Evolutionary conservation across 331 rosid genomes (phyloP).

Genomic region (Quercus tomentella): DNA sequence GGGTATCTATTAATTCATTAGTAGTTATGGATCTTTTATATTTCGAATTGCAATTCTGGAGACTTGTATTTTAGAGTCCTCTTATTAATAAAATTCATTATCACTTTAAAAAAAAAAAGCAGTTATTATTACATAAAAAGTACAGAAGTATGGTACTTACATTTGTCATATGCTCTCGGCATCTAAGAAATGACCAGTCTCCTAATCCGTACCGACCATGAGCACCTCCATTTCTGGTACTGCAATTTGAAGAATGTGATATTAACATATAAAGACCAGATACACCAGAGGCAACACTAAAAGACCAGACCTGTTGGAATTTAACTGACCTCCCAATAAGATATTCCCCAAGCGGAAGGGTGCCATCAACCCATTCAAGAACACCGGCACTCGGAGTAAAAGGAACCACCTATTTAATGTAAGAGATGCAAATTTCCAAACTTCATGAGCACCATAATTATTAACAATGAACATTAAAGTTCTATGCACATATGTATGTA

Average conservation of each 20-base stretch:
- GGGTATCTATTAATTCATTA: no score
- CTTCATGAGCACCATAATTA: not conserved
- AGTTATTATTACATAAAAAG: not conserved
- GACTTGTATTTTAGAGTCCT: no score
- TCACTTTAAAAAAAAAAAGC: not conserved
- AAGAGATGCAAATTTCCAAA: conserved; percentile 1
- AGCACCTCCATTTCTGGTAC: conserved; percentile 83
- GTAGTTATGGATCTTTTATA: no score
- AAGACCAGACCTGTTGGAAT: conserved; percentile 9
- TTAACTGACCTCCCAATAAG: conserved; percentile 84
- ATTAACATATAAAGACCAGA: conserved; percentile 11
- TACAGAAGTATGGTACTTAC: conserved; percentile 37
- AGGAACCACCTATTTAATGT: conserved; percentile 67
- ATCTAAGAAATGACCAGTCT: conserved; percentile 78
- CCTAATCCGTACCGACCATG: conserved; percentile 81
- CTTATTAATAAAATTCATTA: no score
- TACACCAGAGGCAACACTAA: not conserved
- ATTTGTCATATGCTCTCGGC: conserved; percentile 76
- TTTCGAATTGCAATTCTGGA: no score
- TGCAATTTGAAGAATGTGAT: conserved; percentile 34
- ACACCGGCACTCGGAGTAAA: conserved; percentile 99
- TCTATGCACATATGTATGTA: not conserved
- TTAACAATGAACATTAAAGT: not conserved
- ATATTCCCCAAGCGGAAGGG: conserved; percentile 93
- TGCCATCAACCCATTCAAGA: conserved; percentile 97